A percentile compares a stretch with the other conserved stretches of the same genome.
Evolutionary conservation across 2,329 filamentous ascomycete species (phyloP).

Genomic region (Thermothelomyces thermophilus): DNA sequence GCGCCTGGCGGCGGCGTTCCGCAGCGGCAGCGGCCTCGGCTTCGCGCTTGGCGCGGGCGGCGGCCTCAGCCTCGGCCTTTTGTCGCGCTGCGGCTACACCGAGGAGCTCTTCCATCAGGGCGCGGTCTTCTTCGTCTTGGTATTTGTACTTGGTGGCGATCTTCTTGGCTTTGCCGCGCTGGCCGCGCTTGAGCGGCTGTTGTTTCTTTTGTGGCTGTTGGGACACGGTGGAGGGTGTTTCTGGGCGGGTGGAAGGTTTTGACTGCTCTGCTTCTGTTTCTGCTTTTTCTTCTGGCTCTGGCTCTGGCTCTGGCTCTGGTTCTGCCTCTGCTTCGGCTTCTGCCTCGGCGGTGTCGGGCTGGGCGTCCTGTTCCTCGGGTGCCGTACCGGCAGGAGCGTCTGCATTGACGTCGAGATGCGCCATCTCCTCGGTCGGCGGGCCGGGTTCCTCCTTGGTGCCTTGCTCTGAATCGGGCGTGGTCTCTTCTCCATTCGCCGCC

Average conservation of each 20-base stretch:
- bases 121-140: conserved; percentile 90
- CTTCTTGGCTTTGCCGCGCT: conserved; percentile 79
- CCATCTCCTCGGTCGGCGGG: conserved; percentile 24
- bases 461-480: conserved; percentile 1
- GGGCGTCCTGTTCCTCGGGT: conserved; percentile 17
- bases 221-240: conserved; percentile 27
- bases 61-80: conserved; percentile 61
- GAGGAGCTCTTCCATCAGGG: conserved; percentile 77
- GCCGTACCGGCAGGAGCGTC: conserved; percentile 7
- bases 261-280: conserved; percentile 29
- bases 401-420: conserved; percentile 18
- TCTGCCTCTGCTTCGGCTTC: conserved; percentile 19
- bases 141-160: conserved; percentile 83
- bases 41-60: conserved; percentile 61
- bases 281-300: conserved; percentile 26
- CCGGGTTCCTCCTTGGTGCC: neutral
- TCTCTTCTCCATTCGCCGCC: conserved; percentile 24
- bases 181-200: conserved; percentile 58
- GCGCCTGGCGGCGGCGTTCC: conserved; percentile 72
- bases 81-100: conserved; percentile 64
- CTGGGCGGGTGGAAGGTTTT: conserved; percentile 26
- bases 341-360: neutral
- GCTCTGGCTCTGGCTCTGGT: conserved; percentile 32
- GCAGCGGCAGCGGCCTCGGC: conserved; percentile 65
- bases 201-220: conserved; percentile 33